Base-by-base conservation (phyloP, 495 filamentous ascomycete species). In the Xylaria flabelliformis region DNA sequence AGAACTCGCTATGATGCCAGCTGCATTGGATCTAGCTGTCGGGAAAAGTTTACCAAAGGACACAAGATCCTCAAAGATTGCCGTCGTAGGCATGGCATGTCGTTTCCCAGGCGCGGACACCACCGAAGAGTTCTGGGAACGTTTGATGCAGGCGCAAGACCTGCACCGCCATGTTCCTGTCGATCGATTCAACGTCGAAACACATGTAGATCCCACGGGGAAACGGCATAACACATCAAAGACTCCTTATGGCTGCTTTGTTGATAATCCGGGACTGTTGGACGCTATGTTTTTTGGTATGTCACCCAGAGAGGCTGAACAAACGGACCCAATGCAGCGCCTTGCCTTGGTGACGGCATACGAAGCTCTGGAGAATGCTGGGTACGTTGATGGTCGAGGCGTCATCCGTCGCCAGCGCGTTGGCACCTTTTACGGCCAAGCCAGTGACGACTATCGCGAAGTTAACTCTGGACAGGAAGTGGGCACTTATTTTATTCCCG, bases 401-500 rank as follows among this genome's bases (percentile, higher is more conserved):
- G 10, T 53, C 3, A 24, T 53, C 2, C n/a, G 26, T 53, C 50
- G 21, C 50, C 41, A 13, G 29, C 41, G 64, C 29, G 90, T 95
- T 6, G 93, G 91, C 24, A 90, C 91, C 10, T 96, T 94, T 80
- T 93, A 93, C 76, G 93, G 93, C 44, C 91, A 92, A 80, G 92
- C 92, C 5, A 92, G 89, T 76, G 92, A 94, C 70, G 93, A 95
- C 73, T 95, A 91, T 81, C 86, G 90, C 79, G 92, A 94, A 69
- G 89, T 93, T 66, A 93, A 93, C 75, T 90, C 89, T 48, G 87
- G 88, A 39, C 88, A 94, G 72, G 91, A 93, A 68, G 87, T 94
- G 72, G 92, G 93, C 78, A 94, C 92, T 4, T 94, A 94, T 75
- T 94, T 90, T 78, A 93, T 94, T 72, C 89, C 93, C 1, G 93